phyloP scores from a whole-genome alignment of 2,329 filamentous ascomycete species.

The Dactylellina haptotyla region DNA sequence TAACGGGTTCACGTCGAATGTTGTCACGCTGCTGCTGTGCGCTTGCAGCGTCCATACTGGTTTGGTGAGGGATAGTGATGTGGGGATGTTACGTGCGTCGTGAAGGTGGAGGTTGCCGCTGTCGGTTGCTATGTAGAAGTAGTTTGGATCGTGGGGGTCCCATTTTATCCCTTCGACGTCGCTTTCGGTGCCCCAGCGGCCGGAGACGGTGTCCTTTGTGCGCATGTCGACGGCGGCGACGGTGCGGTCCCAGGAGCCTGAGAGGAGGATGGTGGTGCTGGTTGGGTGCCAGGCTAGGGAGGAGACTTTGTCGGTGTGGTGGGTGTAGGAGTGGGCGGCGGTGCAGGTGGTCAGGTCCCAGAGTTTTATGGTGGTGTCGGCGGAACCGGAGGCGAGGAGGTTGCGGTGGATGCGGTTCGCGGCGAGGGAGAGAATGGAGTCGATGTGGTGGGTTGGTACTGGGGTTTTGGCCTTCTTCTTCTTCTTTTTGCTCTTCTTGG shows the following conservation, averaged over 20 bases:
- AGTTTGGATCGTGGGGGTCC: constrained; percentile 92
- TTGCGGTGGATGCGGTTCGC: constrained; percentile 95
- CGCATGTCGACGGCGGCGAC: constrained; percentile 97
- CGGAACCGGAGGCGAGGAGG: constrained; percentile 90
- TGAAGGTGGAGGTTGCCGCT: constrained; percentile 91
- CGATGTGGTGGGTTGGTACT: constrained; percentile 77
- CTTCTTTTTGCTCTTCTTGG: constrained; percentile 70
- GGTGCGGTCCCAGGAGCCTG: constrained; percentile 93
- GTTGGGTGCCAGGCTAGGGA: constrained; percentile 90
- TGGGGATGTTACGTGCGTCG: constrained; percentile 76
- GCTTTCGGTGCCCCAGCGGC: constrained; percentile 91
- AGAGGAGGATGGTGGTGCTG: constrained; percentile 87
- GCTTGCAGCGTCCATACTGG: constrained; percentile 94
- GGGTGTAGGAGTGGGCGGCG: constrained; percentile 93
- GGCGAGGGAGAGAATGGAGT: constrained; percentile 88
- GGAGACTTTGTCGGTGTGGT: constrained; percentile 93
- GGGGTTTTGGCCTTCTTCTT: constrained; percentile 93
- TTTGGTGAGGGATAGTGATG: constrained; percentile 78
- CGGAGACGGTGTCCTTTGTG: constrained; percentile 77
- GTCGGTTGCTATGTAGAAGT: constrained; percentile 95
- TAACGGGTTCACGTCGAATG: constrained; percentile 88
- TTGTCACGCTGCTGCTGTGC: constrained; percentile 80
- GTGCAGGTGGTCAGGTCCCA: constrained; percentile 94
- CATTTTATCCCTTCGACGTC: constrained; percentile 93
- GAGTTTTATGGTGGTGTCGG: constrained; percentile 95